These are phyloP conservation scores for Populus pruinosa DNA, from an alignment of 345 rosid genomes.

Conservation along the genomic window DNA sequence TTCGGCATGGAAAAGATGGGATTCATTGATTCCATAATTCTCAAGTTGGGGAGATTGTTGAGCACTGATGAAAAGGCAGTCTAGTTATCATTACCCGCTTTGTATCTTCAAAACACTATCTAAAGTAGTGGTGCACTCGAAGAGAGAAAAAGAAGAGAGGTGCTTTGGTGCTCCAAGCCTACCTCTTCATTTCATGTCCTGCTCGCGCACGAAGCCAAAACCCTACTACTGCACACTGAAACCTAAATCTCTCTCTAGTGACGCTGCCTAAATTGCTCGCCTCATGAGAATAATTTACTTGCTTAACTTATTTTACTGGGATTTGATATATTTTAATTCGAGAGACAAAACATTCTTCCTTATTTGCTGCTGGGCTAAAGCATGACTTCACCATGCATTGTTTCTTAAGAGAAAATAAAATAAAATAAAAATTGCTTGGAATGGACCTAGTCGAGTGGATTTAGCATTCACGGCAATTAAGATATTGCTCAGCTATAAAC, in stretches of 20 bases:
- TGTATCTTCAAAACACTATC: conserved; percentile 11
- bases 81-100: neutral
- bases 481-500: neutral
- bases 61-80: conserved; percentile 27
- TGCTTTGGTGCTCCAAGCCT: neutral
- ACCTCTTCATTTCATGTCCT: neutral
- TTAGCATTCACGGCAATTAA: neutral
- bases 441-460: conserved; percentile 1
- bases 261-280: neutral
- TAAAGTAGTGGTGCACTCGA: conserved; percentile 26
- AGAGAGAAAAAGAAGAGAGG: neutral
- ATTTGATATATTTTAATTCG: neutral
- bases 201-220: neutral
- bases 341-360: conserved; percentile 12
- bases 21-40: conserved; percentile 14
- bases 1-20: conserved; percentile 24
- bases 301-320: neutral
- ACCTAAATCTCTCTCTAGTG: neutral
- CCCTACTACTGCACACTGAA: too few species aligned
- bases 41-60: conserved; percentile 11
- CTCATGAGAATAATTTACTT: neutral
- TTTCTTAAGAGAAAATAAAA: neutral
- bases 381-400: neutral
- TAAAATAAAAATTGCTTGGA: neutral
- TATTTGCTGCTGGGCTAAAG: neutral